Evolutionary conservation across 2,329 filamentous ascomycete species (phyloP).

Genomic region (Metarhizium rileyi): DNA sequence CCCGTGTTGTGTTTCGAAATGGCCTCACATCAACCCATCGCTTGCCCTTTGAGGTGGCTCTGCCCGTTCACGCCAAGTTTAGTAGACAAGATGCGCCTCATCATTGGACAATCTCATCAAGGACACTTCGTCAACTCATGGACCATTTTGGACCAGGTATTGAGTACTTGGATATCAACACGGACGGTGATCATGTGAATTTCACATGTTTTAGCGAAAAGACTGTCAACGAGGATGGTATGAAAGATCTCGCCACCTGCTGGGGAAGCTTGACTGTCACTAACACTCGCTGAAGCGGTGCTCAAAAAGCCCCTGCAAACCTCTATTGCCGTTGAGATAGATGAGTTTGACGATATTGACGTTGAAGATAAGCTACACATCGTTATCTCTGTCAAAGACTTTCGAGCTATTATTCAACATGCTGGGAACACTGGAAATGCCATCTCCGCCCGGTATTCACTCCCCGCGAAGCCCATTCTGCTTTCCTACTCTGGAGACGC

Average conservation of each 20-base stretch:
- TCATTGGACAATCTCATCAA: constrained; percentile 62
- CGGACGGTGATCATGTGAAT: constrained; percentile 62
- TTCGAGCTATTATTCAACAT: constrained; percentile 68
- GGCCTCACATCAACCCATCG: constrained; percentile 70
- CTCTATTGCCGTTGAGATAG: constrained; percentile 64
- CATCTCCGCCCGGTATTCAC: constrained; percentile 59
- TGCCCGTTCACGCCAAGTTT: constrained; percentile 71
- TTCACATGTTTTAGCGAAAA: constrained; percentile 80
- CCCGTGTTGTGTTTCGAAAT: constrained; percentile 65
- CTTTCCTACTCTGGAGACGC: constrained; percentile 61
- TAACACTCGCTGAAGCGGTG: constrained; percentile 41
- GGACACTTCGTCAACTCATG: constrained; percentile 63
- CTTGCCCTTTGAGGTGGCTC: constrained; percentile 62
- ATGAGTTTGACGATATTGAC: constrained; percentile 67
- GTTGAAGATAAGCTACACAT: constrained; percentile 70
- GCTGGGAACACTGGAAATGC: constrained; percentile 59
- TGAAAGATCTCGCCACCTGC: constrained; percentile 6
- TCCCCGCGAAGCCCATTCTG: constrained; percentile 61
- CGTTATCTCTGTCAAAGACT: constrained; percentile 74
- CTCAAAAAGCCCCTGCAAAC: constrained; percentile 74
- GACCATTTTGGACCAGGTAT: constrained; percentile 75
- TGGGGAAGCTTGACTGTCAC: not conserved
- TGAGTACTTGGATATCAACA: constrained; percentile 71
- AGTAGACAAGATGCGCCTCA: constrained; percentile 56
- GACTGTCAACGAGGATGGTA: constrained; percentile 50